phyloP scores from a whole-genome alignment of 192 early-diverging fungal genomes.

The Fimicolochytrium jonesii region DNA sequence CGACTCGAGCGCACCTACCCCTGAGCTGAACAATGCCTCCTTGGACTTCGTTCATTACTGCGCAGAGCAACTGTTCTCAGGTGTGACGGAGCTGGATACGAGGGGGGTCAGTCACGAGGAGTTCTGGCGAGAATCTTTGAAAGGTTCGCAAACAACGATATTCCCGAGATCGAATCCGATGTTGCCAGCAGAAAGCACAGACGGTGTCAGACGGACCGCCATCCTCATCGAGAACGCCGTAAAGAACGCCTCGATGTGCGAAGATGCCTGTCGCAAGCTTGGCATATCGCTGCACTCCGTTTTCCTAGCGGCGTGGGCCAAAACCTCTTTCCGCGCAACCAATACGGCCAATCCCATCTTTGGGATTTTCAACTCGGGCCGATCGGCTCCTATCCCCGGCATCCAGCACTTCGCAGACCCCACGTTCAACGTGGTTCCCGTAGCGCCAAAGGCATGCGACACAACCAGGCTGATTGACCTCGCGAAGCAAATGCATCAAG shows the following conservation, averaged over 20 bases:
- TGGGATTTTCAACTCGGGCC: constrained; percentile 15
- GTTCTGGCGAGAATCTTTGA: too few species aligned
- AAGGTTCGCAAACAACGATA: too few species aligned
- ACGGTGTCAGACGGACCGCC: too few species aligned
- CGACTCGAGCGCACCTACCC: too few species aligned
- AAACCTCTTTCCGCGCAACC: not conserved
- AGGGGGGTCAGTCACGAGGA: too few species aligned
- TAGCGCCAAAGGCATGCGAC: not conserved
- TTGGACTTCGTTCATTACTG: too few species aligned
- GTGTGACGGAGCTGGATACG: too few species aligned
- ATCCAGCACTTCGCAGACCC: constrained; percentile 1
- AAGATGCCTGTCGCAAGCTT: not conserved
- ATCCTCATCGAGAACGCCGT: not conserved
- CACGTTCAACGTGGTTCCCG: constrained; percentile 14
- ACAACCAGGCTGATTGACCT: not conserved
- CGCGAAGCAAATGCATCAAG: constrained; percentile 5
- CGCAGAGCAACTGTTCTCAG: too few species aligned
- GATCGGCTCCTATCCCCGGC: not conserved
- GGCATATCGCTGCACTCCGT: constrained; percentile 13
- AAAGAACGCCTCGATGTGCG: not conserved
- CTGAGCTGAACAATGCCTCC: too few species aligned
- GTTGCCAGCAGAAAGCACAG: too few species aligned
- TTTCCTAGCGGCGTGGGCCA: constrained; percentile 15
- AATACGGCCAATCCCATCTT: not conserved
- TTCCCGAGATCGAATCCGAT: too few species aligned